Base-by-base conservation (phyloP, 495 filamentous ascomycete genomes). In the Podospora fimiseda region DNA sequence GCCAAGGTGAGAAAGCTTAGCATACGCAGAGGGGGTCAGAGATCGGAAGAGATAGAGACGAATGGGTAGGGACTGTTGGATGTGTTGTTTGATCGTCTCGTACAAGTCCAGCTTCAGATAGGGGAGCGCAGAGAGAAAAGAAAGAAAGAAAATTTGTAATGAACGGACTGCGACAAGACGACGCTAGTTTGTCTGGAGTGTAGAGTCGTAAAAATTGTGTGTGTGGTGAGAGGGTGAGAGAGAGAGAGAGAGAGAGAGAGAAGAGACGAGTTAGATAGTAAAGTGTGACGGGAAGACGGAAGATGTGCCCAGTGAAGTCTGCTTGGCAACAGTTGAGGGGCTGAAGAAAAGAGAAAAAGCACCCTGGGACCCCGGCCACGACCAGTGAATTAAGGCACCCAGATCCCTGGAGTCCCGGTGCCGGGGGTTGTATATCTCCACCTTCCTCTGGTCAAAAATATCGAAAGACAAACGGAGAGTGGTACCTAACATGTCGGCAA, bases 1-100 rank as follows among this genome's bases (percentile, higher is more conserved):
- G 60, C 52, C 60, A 50, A 53, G 55, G 47, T 37, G 38, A 24
- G 42, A 52, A 50, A 55, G 51, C 51, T 53, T 60, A 56, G 52
- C 60, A 63, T 55, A 37, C 33, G 52, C 43, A 20, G 36, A n/a
- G n/a, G n/a, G n/a, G n/a, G n/a, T n/a, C n/a, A n/a, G n/a, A n/a
- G n/a, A 20, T 13, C 22, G n/a, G 43, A 46, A 18, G 15, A 45
- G n/a, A n/a, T 27, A 8, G n/a, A 37, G n/a, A 37, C 8, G 21
- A 18, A 40, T 15, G 18, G 27, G n/a, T 49, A 43, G 23, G 5
- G 16, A 36, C 20, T n/a, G n/a, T n/a, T n/a, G n/a, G n/a, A n/a
- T n/a, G n/a, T n/a, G n/a, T n/a, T n/a, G n/a, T n/a, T n/a, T n/a
- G n/a, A n/a, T n/a, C n/a, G n/a, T n/a, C n/a, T n/a, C n/a, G n/a